Evolutionary conservation across 2,329 filamentous ascomycete genomes (phyloP).

Genomic region (Ophiostoma angusticollis): DNA sequence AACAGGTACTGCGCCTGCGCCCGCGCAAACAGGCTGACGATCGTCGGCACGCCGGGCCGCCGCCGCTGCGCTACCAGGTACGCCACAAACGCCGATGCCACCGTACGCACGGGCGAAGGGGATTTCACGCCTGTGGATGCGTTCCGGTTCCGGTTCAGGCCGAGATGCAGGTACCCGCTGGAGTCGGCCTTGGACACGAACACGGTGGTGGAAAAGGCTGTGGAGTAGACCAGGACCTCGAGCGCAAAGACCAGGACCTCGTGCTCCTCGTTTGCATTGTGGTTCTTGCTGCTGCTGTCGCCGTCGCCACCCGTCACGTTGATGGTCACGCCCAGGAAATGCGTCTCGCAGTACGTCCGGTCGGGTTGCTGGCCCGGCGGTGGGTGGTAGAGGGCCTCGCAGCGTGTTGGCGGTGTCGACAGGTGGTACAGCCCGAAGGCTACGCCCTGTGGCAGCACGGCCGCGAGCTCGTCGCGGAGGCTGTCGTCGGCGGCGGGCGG

Average conservation of each 20-base stretch:
- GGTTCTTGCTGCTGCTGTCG: neutral
- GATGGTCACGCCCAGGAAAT: conserved; percentile 51
- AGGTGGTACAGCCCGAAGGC: conserved; percentile 69
- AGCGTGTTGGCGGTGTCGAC: conserved; percentile 67
- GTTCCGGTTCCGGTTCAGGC: too few relatives aligned
- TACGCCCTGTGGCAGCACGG: conserved; percentile 39
- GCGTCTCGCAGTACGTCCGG: conserved; percentile 73
- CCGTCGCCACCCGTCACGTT: conserved; percentile 18
- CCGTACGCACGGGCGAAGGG: conserved; percentile 59
- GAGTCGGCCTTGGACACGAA: conserved; percentile 98
- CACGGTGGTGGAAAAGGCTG: conserved; percentile 65
- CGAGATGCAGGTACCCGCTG: conserved; percentile 68
- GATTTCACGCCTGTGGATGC: too few relatives aligned
- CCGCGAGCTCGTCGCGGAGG: conserved; percentile 30
- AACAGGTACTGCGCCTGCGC: conserved; percentile 92
- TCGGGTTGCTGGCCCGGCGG: conserved; percentile 60
- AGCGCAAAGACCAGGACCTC: conserved; percentile 67
- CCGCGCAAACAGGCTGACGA: conserved; percentile 83
- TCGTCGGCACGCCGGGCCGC: conserved; percentile 51
- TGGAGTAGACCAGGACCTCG: conserved; percentile 80
- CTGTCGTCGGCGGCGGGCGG: conserved; percentile 8
- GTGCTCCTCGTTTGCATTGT: conserved; percentile 8
- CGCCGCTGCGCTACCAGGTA: conserved; percentile 58
- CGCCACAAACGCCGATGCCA: conserved; percentile 62
- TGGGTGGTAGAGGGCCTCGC: conserved; percentile 65